Evolutionary conservation across 192 early-diverging fungal species (phyloP).

Genomic region (Entomortierella chlamydospora): DNA sequence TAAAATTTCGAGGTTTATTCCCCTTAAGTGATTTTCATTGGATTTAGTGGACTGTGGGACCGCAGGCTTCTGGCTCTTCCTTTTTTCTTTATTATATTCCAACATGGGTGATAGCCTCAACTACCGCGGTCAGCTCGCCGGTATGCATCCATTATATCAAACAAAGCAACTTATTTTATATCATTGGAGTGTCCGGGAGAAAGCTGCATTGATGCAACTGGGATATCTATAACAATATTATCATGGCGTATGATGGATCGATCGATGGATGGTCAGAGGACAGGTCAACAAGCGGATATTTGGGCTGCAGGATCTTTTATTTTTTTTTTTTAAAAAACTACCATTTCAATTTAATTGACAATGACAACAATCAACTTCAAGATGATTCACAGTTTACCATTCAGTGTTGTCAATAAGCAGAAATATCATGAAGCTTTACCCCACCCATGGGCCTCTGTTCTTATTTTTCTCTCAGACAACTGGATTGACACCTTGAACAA

Average conservation of each 20-base stretch:
- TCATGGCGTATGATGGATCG: conserved; percentile 30
- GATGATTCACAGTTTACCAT: no score
- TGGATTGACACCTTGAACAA: no score
- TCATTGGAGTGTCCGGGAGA: neutral
- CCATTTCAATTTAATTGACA: neutral
- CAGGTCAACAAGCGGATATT: no score
- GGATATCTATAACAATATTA: neutral
- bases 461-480: no score
- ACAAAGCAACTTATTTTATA: neutral
- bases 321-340: neutral
- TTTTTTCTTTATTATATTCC: conserved; percentile 31
- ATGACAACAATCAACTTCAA: neutral
- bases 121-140: conserved; percentile 46
- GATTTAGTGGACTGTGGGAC: neutral
- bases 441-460: no score
- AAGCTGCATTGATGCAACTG: neutral
- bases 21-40: conserved; percentile 12
- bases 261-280: conserved; percentile 22
- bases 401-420: no score
- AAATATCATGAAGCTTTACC: no score
- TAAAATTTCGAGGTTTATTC: neutral
- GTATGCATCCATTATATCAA: conserved; percentile 26
- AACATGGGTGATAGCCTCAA: conserved; percentile 45
- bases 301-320: neutral
- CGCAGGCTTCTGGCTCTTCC: conserved; percentile 7